phyloP scores from a whole-genome alignment of 495 filamentous ascomycete genomes.

The Wilcoxina mikolae region DNA sequence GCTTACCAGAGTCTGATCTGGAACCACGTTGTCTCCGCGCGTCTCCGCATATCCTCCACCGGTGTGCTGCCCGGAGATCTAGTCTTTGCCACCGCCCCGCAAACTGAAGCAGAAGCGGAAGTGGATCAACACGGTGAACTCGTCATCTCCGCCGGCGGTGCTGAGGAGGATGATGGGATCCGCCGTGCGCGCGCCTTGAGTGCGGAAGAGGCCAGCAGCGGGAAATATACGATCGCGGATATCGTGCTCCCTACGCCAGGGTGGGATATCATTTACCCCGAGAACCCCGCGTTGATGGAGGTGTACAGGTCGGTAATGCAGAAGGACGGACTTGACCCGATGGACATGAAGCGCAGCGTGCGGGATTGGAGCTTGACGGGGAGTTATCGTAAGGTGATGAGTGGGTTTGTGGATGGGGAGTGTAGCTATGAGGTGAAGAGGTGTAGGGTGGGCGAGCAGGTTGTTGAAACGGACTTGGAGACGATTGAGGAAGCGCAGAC shows the following conservation, averaged over 20 bases:
- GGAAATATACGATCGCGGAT: constrained; percentile 70
- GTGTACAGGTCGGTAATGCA: constrained; percentile 81
- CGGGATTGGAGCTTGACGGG: constrained; percentile 82
- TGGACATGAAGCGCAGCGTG: constrained; percentile 71
- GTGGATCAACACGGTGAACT: constrained; percentile 58
- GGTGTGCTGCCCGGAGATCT: constrained; percentile 74
- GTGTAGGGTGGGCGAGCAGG: constrained; percentile 60
- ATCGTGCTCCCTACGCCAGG: constrained; percentile 90
- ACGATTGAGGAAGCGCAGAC: constrained; percentile 19
- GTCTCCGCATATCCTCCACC: constrained; percentile 51
- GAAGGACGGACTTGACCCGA: constrained; percentile 62
- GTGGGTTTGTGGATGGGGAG: constrained; percentile 39
- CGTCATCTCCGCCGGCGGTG: constrained; percentile 34
- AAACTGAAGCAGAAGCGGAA: constrained; percentile 26
- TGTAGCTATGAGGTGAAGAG: constrained; percentile 49
- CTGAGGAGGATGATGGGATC: constrained; percentile 45
- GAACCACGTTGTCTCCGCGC: constrained; percentile 67
- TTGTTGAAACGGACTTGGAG: constrained; percentile 24
- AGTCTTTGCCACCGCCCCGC: constrained; percentile 42
- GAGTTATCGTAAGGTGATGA: constrained; percentile 70
- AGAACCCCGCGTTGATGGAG: constrained; percentile 54
- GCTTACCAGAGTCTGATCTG: constrained; percentile 90
- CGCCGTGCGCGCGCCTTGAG: constrained; percentile 61
- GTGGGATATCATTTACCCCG: constrained; percentile 74
- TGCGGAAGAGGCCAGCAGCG: constrained; percentile 61